Conservation (phyloP, 495 filamentous ascomycete genomes). For the Amphirosellinia nigrospora region DNA sequence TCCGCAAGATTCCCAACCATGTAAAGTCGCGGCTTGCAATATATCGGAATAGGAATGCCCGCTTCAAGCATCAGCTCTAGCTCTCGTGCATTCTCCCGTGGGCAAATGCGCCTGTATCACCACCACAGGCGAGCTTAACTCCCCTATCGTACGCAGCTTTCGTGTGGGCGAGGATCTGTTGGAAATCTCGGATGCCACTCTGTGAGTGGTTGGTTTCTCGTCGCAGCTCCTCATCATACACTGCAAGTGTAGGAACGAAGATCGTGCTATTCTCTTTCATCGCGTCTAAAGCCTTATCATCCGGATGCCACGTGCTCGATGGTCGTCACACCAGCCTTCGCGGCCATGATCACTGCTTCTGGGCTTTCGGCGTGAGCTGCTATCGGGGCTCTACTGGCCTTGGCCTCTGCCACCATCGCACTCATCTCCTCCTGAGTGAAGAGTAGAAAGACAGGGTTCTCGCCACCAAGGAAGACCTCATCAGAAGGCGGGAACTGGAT, state of each 20-base stretch:
- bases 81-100: constrained; percentile 59
- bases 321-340: constrained; percentile 55
- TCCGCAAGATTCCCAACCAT: constrained; percentile 60
- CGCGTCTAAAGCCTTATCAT: constrained; percentile 41
- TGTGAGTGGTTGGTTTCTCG: constrained; percentile 22
- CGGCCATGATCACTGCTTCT: constrained; percentile 52
- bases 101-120: constrained; percentile 58
- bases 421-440: constrained; percentile 60
- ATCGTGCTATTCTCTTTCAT: constrained; percentile 50
- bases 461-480: constrained; percentile 37
- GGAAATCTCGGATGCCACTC: constrained; percentile 1
- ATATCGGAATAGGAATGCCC: constrained; percentile 55
- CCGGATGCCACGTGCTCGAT: constrained; percentile 57
- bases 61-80: constrained; percentile 57
- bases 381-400: constrained; percentile 46
- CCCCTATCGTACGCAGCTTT: constrained; percentile 48
- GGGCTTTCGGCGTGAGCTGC: constrained; percentile 53
- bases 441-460: constrained; percentile 50
- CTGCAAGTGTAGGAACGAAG: constrained; percentile 58
- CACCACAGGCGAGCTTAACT: constrained; percentile 53
- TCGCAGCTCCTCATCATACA: constrained; percentile 38
- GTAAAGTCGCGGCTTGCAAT: constrained; percentile 51
- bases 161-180: constrained; percentile 36
- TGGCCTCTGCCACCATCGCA: constrained; percentile 56
- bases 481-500: constrained; percentile 30